Evolutionary conservation across 345 rosid genomes (phyloP), one percentile per base, ranked within the genome.

Genomic region (Euphorbia pulcherrima): DNA sequence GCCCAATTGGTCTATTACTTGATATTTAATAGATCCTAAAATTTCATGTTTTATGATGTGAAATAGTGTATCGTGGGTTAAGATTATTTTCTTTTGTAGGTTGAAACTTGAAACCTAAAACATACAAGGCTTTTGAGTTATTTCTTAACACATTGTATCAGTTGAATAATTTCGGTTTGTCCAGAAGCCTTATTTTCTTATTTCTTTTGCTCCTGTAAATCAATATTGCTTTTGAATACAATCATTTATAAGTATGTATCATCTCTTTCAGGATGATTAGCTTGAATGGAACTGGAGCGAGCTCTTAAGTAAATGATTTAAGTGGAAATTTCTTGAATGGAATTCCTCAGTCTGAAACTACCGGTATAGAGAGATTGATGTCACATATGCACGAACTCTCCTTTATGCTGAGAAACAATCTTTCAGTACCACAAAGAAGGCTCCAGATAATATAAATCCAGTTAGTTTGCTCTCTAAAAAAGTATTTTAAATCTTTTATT

Each of bases 351-450:
- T 44, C 50, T 44, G 17, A 44, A 44, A 14, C 18, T 44, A 11
- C 50, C 16, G 50, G 50, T 44, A 44, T 44, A 44, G 50, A 44
- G 50, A 44, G 50, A 44, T 44, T 44, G 50, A 44, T 44, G 50
- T 44, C 50, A 44, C 50, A 44, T 16, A 44, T 44, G 50, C 50
- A 44, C 18, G 50, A 44, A 12, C 50, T 44, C 17, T 44, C 50
- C 50, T 44, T 44, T 44, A 44, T 44, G 50, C 88, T 88, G 4
- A 88, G 82, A 64, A 86, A 70, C 53, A 68, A 78, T 67, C 90
- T 90, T 53, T 80, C 88, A 44, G 37, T 88, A 20, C 92, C 96
- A 17, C 73, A 77, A 54, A 68, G 39, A 46, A 20, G 30, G 62
- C 64, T 65, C 55, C 62, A 18, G 23, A 54, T 14, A 64, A 56